Evolutionary conservation across 192 early-diverging fungal species (phyloP), one percentile per base, ranked within the genome.

Genomic region (Entomortierella parvispora): DNA sequence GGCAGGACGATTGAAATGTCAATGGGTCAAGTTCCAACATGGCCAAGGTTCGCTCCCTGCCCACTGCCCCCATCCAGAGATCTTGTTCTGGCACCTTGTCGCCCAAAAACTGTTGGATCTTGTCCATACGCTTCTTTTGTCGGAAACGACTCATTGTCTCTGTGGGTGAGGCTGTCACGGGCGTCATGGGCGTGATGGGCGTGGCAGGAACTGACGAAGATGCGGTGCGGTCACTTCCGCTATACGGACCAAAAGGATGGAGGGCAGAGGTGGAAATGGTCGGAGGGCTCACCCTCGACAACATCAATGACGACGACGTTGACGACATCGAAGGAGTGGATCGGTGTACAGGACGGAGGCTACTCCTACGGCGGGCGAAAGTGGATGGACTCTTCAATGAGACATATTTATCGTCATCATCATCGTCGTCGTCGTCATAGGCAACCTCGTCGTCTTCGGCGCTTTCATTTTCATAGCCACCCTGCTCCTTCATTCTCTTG

Each of bases 61-160:
- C 74, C 0, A 77, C 54, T 11, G 65, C 42, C 1, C 74, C 74
- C 49, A 77, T 77, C 74, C 74, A 77, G 2, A 77, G 55, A 37
- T 77, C 74, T 31, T 80, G 52, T 6, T 76, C 62, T 1, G 81
- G 81, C 3, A 83, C 68, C 33, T 61, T 67, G 34, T 83, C 81
- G 10, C 81, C 81, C 29, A 83, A 47, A 52, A 83, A 83, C 49
- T 76, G 76, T 32, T 83, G 65, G 43, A 83, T 74, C 60, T 83
- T 83, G 65, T 83, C 77, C 66, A 83, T 68, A 17, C 70, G 74
- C 32, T 80, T 79, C 53, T 77, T 77, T 33, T 54, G 65, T 23
- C 49, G 8, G 63, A 58, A 68, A 29, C 65, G 58, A 14, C 34
- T 40, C 59, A 48, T 22, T 31, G 29, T 31, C 3, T 33, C 48